Conservation (phyloP, 2,329 filamentous ascomycete species). For the Tricladium varicosporioides region DNA sequence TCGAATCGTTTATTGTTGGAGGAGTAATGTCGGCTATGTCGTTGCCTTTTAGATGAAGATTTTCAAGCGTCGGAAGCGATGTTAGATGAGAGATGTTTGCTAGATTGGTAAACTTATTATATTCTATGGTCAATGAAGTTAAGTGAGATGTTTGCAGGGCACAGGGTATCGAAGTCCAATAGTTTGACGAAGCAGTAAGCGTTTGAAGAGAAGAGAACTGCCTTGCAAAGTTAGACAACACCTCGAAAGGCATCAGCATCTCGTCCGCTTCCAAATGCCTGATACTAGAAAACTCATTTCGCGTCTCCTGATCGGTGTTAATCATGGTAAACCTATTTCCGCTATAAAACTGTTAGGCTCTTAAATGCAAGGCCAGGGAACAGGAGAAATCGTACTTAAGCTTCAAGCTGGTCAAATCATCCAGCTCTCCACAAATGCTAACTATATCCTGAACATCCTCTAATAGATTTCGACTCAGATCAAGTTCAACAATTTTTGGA, state of each 20-base stretch:
- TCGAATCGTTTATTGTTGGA: neutral
- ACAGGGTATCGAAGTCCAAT: conserved; percentile 50
- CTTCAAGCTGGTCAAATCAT: conserved; percentile 62
- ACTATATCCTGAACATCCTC: conserved; percentile 64
- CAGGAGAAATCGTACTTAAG: conserved; percentile 60
- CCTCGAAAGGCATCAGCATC: conserved; percentile 63
- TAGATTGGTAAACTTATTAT: conserved; percentile 64
- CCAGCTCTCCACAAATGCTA: conserved; percentile 68
- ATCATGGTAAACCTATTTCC: conserved; percentile 68
- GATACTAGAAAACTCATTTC: conserved; percentile 48
- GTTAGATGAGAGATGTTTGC: conserved; percentile 55
- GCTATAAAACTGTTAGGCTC: conserved; percentile 42
- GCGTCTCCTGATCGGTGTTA: conserved; percentile 37
- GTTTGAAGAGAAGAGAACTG: conserved; percentile 52
- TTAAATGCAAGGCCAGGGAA: neutral
- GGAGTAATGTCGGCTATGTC: conserved; percentile 60
- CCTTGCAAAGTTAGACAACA: conserved; percentile 53
- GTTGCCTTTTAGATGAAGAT: conserved; percentile 75
- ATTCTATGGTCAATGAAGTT: conserved; percentile 66
- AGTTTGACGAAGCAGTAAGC: conserved; percentile 57
- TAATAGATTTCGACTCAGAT: conserved; percentile 83
- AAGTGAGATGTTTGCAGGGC: conserved; percentile 38
- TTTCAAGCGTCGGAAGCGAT: conserved; percentile 50
- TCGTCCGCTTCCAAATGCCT: conserved; percentile 65
- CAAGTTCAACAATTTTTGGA: conserved; percentile 72